Evolutionary conservation across 2,329 filamentous ascomycete genomes (phyloP).

Genomic region (Aspergillus sojae): DNA sequence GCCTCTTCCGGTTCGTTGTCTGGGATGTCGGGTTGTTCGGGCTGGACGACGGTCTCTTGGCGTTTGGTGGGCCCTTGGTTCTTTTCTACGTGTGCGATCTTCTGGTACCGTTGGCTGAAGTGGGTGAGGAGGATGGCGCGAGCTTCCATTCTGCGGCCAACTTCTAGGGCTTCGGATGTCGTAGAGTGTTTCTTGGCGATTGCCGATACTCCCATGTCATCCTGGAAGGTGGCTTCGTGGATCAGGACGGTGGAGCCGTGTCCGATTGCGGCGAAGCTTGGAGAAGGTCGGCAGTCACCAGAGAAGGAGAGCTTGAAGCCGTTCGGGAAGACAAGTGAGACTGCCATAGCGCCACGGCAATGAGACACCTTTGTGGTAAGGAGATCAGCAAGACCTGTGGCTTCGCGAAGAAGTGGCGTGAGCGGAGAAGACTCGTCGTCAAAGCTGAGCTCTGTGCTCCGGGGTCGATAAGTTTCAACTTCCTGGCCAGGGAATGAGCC

Average conservation of each 20-base stretch:
- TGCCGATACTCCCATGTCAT: conserved; percentile 78
- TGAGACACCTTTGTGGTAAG: conserved; percentile 72
- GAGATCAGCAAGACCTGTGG: conserved; percentile 67
- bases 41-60: conserved; percentile 4
- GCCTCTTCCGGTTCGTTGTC: conserved; percentile 30
- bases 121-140: conserved; percentile 84
- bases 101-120: conserved; percentile 92
- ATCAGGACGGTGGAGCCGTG: conserved; percentile 78
- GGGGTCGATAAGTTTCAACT: conserved; percentile 11
- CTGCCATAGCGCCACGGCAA: conserved; percentile 76
- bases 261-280: conserved; percentile 70
- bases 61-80: conserved; percentile 20
- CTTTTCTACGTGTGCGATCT: conserved; percentile 58
- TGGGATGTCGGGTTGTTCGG: conserved; percentile 27
- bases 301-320: conserved; percentile 90
- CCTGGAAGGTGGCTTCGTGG: conserved; percentile 95
- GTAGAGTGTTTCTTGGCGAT: conserved; percentile 88
- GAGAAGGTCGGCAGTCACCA: conserved; percentile 84
- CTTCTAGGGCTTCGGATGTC: conserved; percentile 77
- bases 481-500: conserved; percentile 27
- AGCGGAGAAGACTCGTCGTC: conserved; percentile 30
- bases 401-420: conserved; percentile 47
- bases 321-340: conserved; percentile 74
- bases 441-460: conserved; percentile 29
- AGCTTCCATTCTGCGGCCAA: conserved; percentile 78